These are phyloP conservation scores for Yarrowia sp. DNA, from an alignment of 805 yeast genomes.

Conservation along the genomic window DNA sequence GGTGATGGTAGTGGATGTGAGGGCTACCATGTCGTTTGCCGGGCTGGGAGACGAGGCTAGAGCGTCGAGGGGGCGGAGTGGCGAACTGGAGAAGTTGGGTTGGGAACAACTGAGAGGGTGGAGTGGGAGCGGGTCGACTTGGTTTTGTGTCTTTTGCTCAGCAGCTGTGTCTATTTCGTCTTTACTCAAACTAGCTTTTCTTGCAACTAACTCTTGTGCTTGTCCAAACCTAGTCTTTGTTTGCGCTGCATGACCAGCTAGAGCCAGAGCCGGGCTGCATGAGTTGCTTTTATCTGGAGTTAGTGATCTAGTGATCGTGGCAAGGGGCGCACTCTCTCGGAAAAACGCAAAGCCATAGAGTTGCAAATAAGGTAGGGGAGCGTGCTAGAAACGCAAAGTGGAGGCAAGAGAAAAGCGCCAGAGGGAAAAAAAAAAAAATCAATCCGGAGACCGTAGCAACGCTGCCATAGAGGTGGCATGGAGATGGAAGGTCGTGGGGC, in stretches of 20 bases:
- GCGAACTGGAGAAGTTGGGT: not conserved
- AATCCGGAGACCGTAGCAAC: not conserved
- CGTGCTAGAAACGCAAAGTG: too few relatives aligned
- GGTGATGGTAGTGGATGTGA: conserved; percentile 10
- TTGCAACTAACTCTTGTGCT: not conserved
- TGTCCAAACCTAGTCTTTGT: conserved; percentile 21
- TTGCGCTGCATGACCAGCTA: conserved; percentile 12
- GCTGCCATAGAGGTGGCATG: too few relatives aligned
- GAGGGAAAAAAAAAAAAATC: not conserved
- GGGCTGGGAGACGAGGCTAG: too few relatives aligned
- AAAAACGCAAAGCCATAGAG: not conserved
- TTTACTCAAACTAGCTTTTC: conserved; percentile 5
- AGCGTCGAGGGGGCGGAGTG: not conserved
- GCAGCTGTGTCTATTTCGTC: conserved; percentile 20
- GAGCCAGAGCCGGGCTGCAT: not conserved
- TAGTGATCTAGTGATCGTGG: conserved; percentile 24
- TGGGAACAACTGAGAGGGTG: not conserved
- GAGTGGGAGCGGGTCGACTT: not conserved
- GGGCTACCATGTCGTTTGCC: conserved; percentile 2
- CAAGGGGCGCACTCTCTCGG: conserved; percentile 23
- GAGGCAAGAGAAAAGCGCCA: not conserved
- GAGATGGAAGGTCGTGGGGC: too few relatives aligned
- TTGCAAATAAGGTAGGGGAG: not conserved
- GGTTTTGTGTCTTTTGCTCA: conserved; percentile 22
- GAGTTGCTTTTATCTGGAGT: conserved; percentile 26